A percentile compares a stretch with the other conserved stretches of the same genome.
These are phyloP conservation scores for Pestalotiopsis sp. DNA, from an alignment of 2,329 filamentous ascomycete genomes.

Conservation along the genomic window DNA sequence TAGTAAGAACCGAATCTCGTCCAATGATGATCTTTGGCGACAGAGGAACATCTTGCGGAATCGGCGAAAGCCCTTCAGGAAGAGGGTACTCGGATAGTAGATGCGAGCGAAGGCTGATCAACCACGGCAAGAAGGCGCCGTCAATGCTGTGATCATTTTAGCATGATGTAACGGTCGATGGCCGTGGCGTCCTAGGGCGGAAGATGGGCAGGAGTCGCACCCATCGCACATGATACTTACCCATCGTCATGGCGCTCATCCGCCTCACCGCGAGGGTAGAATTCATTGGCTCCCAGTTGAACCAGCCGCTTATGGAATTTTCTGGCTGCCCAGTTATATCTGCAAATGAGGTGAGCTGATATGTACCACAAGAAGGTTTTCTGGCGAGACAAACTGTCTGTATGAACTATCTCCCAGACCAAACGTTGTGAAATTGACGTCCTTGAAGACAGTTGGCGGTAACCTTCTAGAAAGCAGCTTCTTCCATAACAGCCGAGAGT, in stretches of 20 bases:
- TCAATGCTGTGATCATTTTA: constrained; percentile 64
- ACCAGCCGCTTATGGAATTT: constrained; percentile 83
- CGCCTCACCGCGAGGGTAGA: constrained; percentile 79
- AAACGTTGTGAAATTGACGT: constrained; percentile 78
- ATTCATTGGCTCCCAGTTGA: constrained; percentile 77
- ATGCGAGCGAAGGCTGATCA: constrained; percentile 63
- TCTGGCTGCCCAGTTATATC: constrained; percentile 89
- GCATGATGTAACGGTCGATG: background rate
- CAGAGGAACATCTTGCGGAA: constrained; percentile 72
- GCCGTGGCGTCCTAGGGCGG: background rate
- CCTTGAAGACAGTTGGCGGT: constrained; percentile 65
- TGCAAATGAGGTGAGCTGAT: constrained; percentile 32
- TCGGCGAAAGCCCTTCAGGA: constrained; percentile 63
- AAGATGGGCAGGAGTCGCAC: background rate
- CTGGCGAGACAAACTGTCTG: constrained; percentile 63
- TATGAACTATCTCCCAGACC: constrained; percentile 95
- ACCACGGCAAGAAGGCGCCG: constrained; percentile 79
- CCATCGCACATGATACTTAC: constrained; percentile 43
- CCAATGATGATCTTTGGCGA: constrained; percentile 71
- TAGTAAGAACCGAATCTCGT: constrained; percentile 21
- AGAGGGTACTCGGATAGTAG: constrained; percentile 70
- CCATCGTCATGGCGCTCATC: constrained; percentile 94
- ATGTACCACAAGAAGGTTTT: background rate
- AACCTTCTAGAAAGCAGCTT: constrained; percentile 78
- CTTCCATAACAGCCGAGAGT: constrained; percentile 82